Conservation (phyloP, 2,329 filamentous ascomycete species). For the Lomentospora prolificans region DNA sequence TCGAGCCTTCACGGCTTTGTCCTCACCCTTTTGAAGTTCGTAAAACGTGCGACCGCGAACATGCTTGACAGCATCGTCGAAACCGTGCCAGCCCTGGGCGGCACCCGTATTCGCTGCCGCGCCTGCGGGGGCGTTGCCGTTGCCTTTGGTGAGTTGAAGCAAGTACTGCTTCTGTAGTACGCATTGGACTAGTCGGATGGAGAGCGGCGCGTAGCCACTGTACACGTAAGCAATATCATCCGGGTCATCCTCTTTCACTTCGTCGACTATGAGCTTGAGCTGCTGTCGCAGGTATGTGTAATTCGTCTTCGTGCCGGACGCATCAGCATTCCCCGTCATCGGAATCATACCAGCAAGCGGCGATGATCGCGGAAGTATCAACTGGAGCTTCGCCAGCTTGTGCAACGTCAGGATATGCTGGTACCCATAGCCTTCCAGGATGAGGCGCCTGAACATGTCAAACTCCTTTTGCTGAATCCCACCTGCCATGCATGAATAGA, state of each 20-base stretch:
- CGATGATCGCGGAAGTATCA: slow-evolving; percentile 69
- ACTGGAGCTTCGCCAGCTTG: slow-evolving; percentile 78
- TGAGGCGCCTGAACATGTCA: slow-evolving; percentile 77
- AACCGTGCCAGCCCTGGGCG: slow-evolving; percentile 80
- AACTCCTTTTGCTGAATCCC: slow-evolving; percentile 83
- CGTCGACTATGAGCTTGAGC: slow-evolving; percentile 83
- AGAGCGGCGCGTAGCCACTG: slow-evolving; percentile 90
- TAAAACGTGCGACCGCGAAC: slow-evolving; percentile 85
- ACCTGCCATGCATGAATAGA: slow-evolving; percentile 83
- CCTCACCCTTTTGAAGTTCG: slow-evolving; percentile 81
- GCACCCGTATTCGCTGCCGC: slow-evolving; percentile 28
- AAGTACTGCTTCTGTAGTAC: slow-evolving; percentile 86
- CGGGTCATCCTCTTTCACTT: slow-evolving; percentile 89
- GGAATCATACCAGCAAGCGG: slow-evolving; percentile 75
- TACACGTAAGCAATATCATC: slow-evolving; percentile 97
- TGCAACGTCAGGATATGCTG: slow-evolving; percentile 87
- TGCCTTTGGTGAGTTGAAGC: slow-evolving; percentile 57
- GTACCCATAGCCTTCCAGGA: slow-evolving; percentile 88
- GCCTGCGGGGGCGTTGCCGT: slow-evolving; percentile 25
- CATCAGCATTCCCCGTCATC: slow-evolving; percentile 47
- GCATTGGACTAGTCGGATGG: slow-evolving; percentile 83
- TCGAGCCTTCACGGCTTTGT: slow-evolving; percentile 81
- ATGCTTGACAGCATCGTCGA: slow-evolving; percentile 85
- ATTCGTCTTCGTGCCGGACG: slow-evolving; percentile 67
- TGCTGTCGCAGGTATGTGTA: slow-evolving; percentile 81